These are phyloP conservation scores for Podospora australis DNA, from an alignment of 495 filamentous ascomycete genomes.

Conservation along the genomic window DNA sequence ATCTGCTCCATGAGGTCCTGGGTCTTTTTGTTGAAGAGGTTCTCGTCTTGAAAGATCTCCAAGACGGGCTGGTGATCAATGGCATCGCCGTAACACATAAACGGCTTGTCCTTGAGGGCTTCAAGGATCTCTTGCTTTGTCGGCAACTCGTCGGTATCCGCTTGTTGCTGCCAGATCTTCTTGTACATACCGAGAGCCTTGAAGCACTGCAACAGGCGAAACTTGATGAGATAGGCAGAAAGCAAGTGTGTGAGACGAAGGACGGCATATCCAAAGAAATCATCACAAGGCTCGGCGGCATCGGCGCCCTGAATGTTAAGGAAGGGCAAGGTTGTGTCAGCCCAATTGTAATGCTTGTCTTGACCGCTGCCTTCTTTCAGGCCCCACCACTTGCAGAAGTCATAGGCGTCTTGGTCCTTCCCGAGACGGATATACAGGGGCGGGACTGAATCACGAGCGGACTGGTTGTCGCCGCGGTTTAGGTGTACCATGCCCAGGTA, in stretches of 20 bases:
- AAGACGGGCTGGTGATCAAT: constrained; percentile 2
- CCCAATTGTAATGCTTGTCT: constrained; percentile 31
- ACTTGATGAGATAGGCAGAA: constrained; percentile 12
- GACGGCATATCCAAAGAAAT: constrained; percentile 6
- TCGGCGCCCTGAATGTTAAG: constrained; percentile 34
- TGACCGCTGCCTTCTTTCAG: constrained; percentile 6
- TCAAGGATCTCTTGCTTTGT: not conserved
- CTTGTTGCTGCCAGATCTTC: not conserved
- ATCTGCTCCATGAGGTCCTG: constrained; percentile 1
- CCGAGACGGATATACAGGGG: constrained; percentile 39
- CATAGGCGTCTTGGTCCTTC: constrained; percentile 50
- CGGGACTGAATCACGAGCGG: constrained; percentile 35
- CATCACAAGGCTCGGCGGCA: constrained; percentile 24
- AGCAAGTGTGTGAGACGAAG: not conserved
- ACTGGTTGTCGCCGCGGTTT: constrained; percentile 41
- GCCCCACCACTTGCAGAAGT: constrained; percentile 48
- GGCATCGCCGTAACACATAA: not conserved
- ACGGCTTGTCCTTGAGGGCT: not conserved
- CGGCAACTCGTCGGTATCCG: not conserved
- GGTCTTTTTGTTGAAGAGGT: not conserved
- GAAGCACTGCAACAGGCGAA: constrained; percentile 7
- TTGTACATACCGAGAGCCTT: not conserved
- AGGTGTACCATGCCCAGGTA: constrained; percentile 35
- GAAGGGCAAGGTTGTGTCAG: constrained; percentile 24
- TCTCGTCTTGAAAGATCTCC: not conserved